phyloP scores from a whole-genome alignment of 352 stramenopile genomes.

The Phytopythium ostracodes region DNA sequence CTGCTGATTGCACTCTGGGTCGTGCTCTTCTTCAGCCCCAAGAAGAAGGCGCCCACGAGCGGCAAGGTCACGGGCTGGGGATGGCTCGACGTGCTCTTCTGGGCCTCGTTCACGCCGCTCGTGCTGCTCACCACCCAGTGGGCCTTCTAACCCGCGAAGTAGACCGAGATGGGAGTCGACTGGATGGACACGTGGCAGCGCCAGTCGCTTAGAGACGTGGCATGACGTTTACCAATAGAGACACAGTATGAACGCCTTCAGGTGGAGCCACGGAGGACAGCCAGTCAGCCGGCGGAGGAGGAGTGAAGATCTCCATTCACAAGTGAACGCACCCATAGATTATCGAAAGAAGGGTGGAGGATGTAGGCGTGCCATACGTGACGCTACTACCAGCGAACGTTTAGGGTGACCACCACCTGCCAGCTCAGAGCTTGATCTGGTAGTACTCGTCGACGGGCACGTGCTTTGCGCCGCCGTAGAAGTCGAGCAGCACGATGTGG shows the following conservation, averaged over 20 bases:
- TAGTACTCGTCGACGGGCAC: constrained; percentile 67
- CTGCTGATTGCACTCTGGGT: constrained; percentile 76
- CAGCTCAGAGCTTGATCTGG: constrained; percentile 28
- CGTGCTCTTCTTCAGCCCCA: constrained; percentile 58
- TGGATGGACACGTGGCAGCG: too few relatives aligned
- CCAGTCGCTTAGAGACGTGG: constrained; percentile 3
- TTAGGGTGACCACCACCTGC: too few relatives aligned
- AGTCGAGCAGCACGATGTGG: constrained; percentile 64
- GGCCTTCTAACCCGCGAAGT: constrained; percentile 44
- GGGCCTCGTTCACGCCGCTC: constrained; percentile 78
- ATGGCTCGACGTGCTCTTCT: constrained; percentile 83
- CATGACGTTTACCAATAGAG: background rate
- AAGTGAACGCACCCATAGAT: too few relatives aligned
- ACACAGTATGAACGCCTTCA: background rate
- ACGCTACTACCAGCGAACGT: too few relatives aligned
- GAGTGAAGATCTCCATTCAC: too few relatives aligned
- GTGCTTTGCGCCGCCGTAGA: constrained; percentile 67
- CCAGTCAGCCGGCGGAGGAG: too few relatives aligned
- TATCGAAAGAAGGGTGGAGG: too few relatives aligned
- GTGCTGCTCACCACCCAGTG: constrained; percentile 77
- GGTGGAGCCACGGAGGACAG: too few relatives aligned
- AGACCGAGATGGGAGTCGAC: background rate
- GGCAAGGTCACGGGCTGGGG: constrained; percentile 40
- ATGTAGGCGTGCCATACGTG: too few relatives aligned
- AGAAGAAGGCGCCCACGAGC: constrained; percentile 5